These are phyloP conservation scores for Linum trigynum DNA, from an alignment of 345 rosid species.

Conservation along the genomic window DNA sequence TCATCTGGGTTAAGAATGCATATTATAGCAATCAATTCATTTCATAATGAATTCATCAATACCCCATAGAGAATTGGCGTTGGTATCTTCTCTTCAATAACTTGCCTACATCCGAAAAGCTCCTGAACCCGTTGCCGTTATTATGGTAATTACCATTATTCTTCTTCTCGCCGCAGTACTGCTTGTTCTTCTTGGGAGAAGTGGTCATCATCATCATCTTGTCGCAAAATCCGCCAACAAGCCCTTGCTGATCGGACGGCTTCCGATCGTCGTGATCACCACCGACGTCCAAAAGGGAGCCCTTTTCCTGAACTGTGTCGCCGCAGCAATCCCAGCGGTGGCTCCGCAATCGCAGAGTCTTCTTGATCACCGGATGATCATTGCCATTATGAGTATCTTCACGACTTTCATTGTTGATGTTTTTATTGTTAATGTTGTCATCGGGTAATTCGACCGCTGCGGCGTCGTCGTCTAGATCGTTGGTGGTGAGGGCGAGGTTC, in stretches of 20 bases:
- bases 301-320: slow-evolving; percentile 19
- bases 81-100: slow-evolving; percentile 15
- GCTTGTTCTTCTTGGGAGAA: not conserved
- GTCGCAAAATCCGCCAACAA: slow-evolving; percentile 22
- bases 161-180: not conserved
- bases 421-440: not conserved
- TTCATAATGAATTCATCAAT: slow-evolving; percentile 6
- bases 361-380: not conserved
- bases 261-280: slow-evolving; percentile 7
- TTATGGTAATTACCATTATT: not conserved
- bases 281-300: slow-evolving; percentile 27
- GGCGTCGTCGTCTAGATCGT: not conserved
- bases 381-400: too few species aligned
- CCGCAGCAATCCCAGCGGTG: slow-evolving; percentile 21
- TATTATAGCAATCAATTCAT: too few species aligned
- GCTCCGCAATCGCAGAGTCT: not conserved
- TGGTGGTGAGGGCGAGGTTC: not conserved
- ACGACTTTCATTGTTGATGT: not conserved
- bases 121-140: slow-evolving; percentile 6
- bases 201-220: slow-evolving; percentile 20
- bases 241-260: slow-evolving; percentile 12
- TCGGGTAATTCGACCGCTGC: not conserved
- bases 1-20: too few species aligned
- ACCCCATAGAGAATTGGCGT: slow-evolving; percentile 27
- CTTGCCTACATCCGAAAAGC: slow-evolving; percentile 23